Percentiles rank a stretch among this genome's conserved stretches.
Evolutionary conservation across 768 basidiomycete genomes (phyloP).

Genomic region (Podaxis carcinomalis): DNA sequence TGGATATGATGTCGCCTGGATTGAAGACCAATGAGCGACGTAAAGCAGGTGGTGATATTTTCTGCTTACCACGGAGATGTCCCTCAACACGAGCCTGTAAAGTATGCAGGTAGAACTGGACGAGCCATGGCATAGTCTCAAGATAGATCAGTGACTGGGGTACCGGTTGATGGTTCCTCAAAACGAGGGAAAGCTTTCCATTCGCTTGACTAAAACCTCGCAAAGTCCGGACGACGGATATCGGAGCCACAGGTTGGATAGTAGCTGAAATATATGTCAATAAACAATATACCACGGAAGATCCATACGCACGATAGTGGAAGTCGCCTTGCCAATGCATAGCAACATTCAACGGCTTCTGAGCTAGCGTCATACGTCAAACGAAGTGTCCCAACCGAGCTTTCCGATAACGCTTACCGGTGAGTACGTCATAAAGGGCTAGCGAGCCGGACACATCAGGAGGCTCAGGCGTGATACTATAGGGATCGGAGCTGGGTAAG

Average conservation of each 20-base stretch:
- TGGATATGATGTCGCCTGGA: constrained; percentile 58
- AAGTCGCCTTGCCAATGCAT: constrained; percentile 61
- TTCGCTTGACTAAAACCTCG: constrained; percentile 71
- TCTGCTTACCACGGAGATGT: constrained; percentile 12
- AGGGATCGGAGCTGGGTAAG: constrained; percentile 37
- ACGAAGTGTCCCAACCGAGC: background rate
- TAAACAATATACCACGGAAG: background rate
- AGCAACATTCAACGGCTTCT: constrained; percentile 48
- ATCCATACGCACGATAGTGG: constrained; percentile 47
- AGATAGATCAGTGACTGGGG: constrained; percentile 61
- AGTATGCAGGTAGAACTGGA: constrained; percentile 86
- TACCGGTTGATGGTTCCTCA: constrained; percentile 54
- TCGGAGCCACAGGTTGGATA: constrained; percentile 35
- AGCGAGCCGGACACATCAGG: constrained; percentile 24
- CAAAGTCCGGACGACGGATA: constrained; percentile 67
- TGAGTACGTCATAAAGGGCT: constrained; percentile 45
- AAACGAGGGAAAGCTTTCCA: constrained; percentile 63
- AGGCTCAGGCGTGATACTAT: constrained; percentile 52
- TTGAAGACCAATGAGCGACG: background rate
- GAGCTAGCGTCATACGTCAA: constrained; percentile 22
- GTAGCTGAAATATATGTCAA: background rate
- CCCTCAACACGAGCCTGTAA: constrained; percentile 50
- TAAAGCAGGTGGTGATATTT: background rate
- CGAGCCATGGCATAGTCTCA: constrained; percentile 92
- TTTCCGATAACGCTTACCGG: constrained; percentile 28